Evolutionary conservation across 2,329 filamentous ascomycete species (phyloP).

Genomic region (Rosellinia necatrix): DNA sequence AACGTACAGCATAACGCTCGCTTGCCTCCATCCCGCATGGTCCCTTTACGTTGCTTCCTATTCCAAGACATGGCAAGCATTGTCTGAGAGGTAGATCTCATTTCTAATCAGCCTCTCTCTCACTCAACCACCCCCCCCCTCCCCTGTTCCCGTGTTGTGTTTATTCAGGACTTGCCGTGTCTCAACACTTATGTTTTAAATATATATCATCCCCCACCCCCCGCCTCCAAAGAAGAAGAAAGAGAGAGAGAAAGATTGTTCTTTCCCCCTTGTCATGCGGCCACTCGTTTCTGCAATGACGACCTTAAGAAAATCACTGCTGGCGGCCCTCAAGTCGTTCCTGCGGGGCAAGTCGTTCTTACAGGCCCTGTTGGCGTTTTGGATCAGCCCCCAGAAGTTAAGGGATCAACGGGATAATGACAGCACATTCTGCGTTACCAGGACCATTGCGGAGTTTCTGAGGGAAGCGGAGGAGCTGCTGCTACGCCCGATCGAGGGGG

Average conservation of each 20-base stretch:
- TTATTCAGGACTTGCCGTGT: constrained; percentile 26
- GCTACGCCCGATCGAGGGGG: constrained; percentile 52
- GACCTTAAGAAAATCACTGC: constrained; percentile 57
- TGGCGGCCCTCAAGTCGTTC: constrained; percentile 62
- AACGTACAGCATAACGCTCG: constrained; percentile 23
- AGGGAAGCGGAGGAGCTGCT: constrained; percentile 59
- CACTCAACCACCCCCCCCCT: constrained; percentile 24
- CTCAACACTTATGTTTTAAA: constrained; percentile 34
- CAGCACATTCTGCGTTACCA: constrained; percentile 28
- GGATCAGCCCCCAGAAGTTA: constrained; percentile 50
- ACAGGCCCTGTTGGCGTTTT: constrained; percentile 60
- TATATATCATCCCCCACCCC: constrained; percentile 30
- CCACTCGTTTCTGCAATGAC: constrained; percentile 62
- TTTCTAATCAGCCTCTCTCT: constrained; percentile 30
- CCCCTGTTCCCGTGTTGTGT: constrained; percentile 4
- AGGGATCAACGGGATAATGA: constrained; percentile 36
- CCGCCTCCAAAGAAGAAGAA: constrained; percentile 13
- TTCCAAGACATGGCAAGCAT: constrained; percentile 37
- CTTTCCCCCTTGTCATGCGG: constrained; percentile 48
- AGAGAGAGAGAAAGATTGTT: constrained; percentile 17
- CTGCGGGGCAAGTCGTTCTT: constrained; percentile 63
- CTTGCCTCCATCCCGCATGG: constrained; percentile 29
- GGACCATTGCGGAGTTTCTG: constrained; percentile 57
- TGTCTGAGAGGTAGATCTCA: constrained; percentile 34
- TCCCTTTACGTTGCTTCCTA: constrained; percentile 25